These are phyloP conservation scores for Ceratocystis papillata DNA, from an alignment of 2,329 filamentous ascomycete species.

Conservation along the genomic window DNA sequence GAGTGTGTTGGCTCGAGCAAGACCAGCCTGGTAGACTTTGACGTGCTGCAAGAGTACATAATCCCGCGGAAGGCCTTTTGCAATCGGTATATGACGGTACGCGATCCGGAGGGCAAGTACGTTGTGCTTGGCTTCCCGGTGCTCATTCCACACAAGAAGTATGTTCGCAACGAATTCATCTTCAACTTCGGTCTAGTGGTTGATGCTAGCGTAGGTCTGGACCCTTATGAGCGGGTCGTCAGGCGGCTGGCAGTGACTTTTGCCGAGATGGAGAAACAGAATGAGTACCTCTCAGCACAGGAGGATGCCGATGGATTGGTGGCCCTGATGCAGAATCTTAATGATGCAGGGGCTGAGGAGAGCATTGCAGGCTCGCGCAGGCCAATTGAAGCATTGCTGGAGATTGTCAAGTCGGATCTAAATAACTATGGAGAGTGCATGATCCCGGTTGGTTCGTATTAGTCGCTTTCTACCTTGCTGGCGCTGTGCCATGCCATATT, in stretches of 20 bases:
- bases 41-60: slow-evolving; percentile 79
- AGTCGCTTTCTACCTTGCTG: background rate
- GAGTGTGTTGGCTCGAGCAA: slow-evolving; percentile 35
- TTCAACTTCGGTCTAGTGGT: slow-evolving; percentile 94
- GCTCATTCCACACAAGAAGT: slow-evolving; percentile 70
- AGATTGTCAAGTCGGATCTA: slow-evolving; percentile 70
- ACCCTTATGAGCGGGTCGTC: slow-evolving; percentile 74
- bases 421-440: slow-evolving; percentile 98
- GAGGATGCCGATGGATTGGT: slow-evolving; percentile 31
- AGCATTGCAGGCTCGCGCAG: slow-evolving; percentile 35
- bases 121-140: slow-evolving; percentile 81
- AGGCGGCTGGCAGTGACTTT: slow-evolving; percentile 76
- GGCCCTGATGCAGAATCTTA: slow-evolving; percentile 29
- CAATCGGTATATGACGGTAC: slow-evolving; percentile 76
- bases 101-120: slow-evolving; percentile 57
- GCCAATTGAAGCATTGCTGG: slow-evolving; percentile 72
- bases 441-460: slow-evolving; percentile 73
- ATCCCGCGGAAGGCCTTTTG: slow-evolving; percentile 93
- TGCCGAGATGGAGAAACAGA: slow-evolving; percentile 84
- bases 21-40: slow-evolving; percentile 68
- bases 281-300: slow-evolving; percentile 63
- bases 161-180: slow-evolving; percentile 90
- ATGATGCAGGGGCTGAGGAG: slow-evolving; percentile 18
- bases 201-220: slow-evolving; percentile 54
- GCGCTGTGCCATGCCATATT: background rate